Evolutionary conservation across 169 alveolate genomes (phyloP), one percentile per base, ranked within the genome.

Genomic region (Plasmodium chabaudi): DNA sequence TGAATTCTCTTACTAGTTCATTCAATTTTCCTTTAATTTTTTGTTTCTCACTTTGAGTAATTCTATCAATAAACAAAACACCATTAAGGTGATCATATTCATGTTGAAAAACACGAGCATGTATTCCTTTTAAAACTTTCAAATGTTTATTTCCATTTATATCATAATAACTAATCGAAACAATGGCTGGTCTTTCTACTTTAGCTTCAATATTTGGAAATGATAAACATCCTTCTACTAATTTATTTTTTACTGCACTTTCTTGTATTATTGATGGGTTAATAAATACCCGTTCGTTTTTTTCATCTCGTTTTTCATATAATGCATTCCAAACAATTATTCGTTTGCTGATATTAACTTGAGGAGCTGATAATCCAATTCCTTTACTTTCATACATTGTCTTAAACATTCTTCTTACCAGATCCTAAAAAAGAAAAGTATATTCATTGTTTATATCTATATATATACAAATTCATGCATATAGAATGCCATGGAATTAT

Each of bases 351-450:
- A 88, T 61, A n/a, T 84, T 67, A 9, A 87, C 88, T 69, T 88
- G 93, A 3, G 93, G 89, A n/a, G 93, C 93, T 44, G 93, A 74
- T n/a, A 88, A 67, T 10, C 93, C 93, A 1, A 88, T 72, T n/a
- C 89, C 93, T 64, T 72, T 72, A 9, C 56, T 84, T 34, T 55
- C 72, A 13, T 88, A 88, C 93, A 88, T 88, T 23, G 74, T 25
- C 21, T 72, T 67, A 42, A 72, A 64, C 89, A 88, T 72, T 19
- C 56, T 25, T 34, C 72, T 51, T 9, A 73, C 70, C 15, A 64
- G 13, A 4, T 46, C 70, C 73, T 72, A 49, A 68, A 60, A 65
- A 53, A 59, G 56, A 10, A 25, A 27, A 71, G 49, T 47, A 64
- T 12, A 19, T 56, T 0, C 12, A 34, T 23, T 51, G 68, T 69